Base-by-base conservation (phyloP, 106 monocot genomes). In the Dactylorhiza incarnata region DNA sequence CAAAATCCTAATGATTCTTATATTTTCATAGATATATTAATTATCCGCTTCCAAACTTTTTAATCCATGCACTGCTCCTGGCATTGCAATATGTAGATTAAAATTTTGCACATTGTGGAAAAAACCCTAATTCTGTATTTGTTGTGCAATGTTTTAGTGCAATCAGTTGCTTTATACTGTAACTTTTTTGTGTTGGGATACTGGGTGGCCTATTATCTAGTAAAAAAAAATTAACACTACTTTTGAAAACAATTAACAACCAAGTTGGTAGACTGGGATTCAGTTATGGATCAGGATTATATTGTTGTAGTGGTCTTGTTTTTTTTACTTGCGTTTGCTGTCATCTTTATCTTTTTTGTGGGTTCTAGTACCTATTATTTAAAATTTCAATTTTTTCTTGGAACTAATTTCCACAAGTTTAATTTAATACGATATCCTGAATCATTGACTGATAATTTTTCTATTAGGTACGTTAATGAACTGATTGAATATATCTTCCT, bases 381-480 rank as follows among this genome's bases (percentile, higher is more conserved):
- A 26, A 66, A 66, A 26, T 66, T 2, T 66, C 25, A 26, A 29
- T 66, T 66, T 66, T 9, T 26, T 37, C 24, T 17, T 45, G n/a
- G 14, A 69, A 15, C 45, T 45, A 69, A 45, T 69, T 69, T 44
- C 5, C 17, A 69, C 69, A 46, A 13, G 44, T 45, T 45, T 46
- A 16, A 9, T 66, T 26, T 69, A 6, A 25, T 68, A 17, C 17
- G 44, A 26, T 69, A 45, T 46, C 45, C 45, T 46, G 69, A 69
- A 69, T 5, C 45, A 46, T 16, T 46, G 13, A 45, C 45, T 69
- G 45, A 69, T 69, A 46, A 25, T 73, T 15, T 58, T 69, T 71
- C 45, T 86, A 82, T 75, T 85, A 99, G 99, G 85, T 91, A 88
- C 62, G 86, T 99, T 53, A 99, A 99, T 77, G 91, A 99, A 79